phyloP scores from a whole-genome alignment of 2,329 filamentous ascomycete genomes.

The Xylariales sp. region DNA sequence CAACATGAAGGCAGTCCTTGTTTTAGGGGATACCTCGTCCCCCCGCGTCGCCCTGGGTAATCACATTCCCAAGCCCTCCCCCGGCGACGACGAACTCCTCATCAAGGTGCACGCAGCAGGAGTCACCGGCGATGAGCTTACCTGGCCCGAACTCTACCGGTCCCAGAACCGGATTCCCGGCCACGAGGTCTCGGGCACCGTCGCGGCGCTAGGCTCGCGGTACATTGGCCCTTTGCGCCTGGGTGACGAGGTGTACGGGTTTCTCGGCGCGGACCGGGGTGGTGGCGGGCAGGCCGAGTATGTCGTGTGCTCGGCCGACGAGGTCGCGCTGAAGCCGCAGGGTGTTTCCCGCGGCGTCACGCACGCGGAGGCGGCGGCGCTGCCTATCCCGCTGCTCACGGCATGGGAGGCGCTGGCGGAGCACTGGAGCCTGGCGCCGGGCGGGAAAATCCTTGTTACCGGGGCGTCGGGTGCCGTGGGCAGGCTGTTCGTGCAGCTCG shows the following conservation, averaged over 20 bases:
- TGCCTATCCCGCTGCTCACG: conserved; percentile 26
- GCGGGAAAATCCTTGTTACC: conserved; percentile 20
- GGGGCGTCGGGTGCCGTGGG: conserved; percentile 27
- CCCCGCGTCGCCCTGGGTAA: conserved; percentile 13
- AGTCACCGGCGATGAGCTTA: conserved; percentile 28
- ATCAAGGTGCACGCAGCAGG: conserved; percentile 27
- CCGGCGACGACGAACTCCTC: conserved; percentile 17
- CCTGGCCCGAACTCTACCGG: conserved; percentile 27
- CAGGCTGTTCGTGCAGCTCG: conserved; percentile 22
- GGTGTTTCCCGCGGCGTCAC: too few relatives aligned
- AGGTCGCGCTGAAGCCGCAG: conserved; percentile 16
- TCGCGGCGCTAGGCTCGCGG: conserved; percentile 19
- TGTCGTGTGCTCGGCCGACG: conserved; percentile 10
- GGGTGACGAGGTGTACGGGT: conserved; percentile 21
- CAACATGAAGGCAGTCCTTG: conserved; percentile 29
- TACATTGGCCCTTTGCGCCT: not conserved
- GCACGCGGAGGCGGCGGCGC: conserved; percentile 22
- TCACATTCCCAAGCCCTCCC: conserved; percentile 12
- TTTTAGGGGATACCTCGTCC: conserved; percentile 18
- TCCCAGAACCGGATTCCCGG: conserved; percentile 25
- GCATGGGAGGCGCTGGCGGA: conserved; percentile 22
- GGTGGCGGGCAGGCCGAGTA: conserved; percentile 22
- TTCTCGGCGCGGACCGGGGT: conserved; percentile 16
- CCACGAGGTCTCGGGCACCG: conserved; percentile 28
- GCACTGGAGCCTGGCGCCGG: conserved; percentile 2